phyloP scores from a whole-genome alignment of 2,329 filamentous ascomycete species.

The Colletotrichum salicis region DNA sequence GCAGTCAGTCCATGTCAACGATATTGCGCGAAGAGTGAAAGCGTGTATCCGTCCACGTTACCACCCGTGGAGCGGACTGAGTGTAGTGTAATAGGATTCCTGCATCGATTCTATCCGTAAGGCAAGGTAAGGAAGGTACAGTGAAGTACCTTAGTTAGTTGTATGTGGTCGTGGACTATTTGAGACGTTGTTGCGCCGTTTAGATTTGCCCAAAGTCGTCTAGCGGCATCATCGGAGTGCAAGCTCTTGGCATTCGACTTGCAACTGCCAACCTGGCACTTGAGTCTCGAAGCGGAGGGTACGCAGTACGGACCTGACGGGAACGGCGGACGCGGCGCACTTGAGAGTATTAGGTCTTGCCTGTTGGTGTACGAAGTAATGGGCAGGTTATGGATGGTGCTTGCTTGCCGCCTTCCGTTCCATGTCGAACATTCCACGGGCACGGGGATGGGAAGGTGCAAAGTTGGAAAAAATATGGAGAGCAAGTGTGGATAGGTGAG shows the following conservation, averaged over 20 bases:
- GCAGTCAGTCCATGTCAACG: neutral
- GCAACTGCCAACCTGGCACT: neutral
- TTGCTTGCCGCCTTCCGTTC: neutral
- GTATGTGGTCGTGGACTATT: neutral
- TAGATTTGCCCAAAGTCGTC: neutral
- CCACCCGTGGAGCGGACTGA: neutral
- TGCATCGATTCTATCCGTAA: neutral
- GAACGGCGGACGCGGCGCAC: neutral
- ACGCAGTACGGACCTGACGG: no score
- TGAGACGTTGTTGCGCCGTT: neutral
- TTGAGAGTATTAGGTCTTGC: no score
- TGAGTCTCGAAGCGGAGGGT: neutral
- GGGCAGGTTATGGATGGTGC: no score
- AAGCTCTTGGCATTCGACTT: neutral
- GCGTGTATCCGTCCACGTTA: neutral
- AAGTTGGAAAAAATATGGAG: constrained; percentile 27
- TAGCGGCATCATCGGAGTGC: neutral
- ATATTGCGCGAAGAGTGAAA: neutral
- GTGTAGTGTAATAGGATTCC: neutral
- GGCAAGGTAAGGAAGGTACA: neutral
- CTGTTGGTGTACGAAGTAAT: no score
- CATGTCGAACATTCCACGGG: neutral
- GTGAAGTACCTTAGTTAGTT: neutral
- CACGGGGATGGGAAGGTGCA: constrained; percentile 6
- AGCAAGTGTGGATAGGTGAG: neutral